Percentiles rank a stretch among this genome's conserved stretches.
Evolutionary conservation across 345 rosid species (phyloP).

Genomic region (Trapa incisa): DNA sequence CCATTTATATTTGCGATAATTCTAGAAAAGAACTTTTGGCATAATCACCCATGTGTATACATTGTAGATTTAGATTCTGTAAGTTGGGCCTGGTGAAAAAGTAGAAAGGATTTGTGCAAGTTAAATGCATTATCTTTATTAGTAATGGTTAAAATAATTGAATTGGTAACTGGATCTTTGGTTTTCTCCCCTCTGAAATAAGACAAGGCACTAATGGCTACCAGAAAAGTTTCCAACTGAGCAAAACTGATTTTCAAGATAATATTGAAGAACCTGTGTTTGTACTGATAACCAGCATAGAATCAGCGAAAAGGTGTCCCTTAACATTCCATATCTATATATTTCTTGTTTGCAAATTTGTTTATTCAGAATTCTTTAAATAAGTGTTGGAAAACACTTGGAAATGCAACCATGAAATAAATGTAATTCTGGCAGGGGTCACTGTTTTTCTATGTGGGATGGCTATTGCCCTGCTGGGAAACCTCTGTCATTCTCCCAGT

Average conservation of each 20-base stretch:
- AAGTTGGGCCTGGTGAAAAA: not conserved
- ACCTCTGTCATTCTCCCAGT: conserved; percentile 70
- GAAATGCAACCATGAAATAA: not conserved
- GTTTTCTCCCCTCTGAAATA: not conserved
- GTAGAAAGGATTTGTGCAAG: not conserved
- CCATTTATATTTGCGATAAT: not conserved
- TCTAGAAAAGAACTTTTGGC: not conserved
- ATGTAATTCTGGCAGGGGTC: conserved; percentile 40
- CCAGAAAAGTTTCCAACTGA: not conserved
- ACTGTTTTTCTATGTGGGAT: conserved; percentile 77
- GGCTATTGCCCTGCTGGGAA: conserved; percentile 65
- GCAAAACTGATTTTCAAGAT: not conserved
- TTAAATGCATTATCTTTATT: not conserved
- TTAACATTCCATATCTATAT: not conserved
- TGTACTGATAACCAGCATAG: not conserved
- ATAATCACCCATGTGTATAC: not conserved
- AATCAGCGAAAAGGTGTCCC: not conserved
- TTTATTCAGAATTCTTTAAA: not conserved
- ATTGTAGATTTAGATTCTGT: not conserved
- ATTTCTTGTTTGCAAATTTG: not conserved
- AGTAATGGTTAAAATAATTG: not conserved
- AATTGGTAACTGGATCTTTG: not conserved
- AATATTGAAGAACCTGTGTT: not conserved
- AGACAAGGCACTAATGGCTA: not conserved
- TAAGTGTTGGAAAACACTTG: not conserved